Base-by-base conservation (phyloP, 129 eudicot species). In the Pittosporum tobira region DNA sequence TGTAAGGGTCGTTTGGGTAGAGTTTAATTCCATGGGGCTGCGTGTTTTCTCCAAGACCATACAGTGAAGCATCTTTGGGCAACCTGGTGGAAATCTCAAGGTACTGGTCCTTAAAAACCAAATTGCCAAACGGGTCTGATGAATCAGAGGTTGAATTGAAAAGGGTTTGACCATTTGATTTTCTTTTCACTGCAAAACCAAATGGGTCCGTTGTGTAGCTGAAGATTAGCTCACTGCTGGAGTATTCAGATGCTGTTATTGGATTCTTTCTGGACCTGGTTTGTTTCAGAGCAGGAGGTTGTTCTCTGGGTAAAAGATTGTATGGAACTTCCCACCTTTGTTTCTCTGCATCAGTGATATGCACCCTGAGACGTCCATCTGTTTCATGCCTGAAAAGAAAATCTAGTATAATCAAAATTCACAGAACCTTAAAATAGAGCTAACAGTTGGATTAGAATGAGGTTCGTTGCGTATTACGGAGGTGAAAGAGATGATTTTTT, bases 261-360 rank as follows among this genome's bases (percentile, higher is more conserved):
- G 80, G 71, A 51, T 52, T 68, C 42, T 83, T 74, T 51, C 60
- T 59, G 49, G 84, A 74, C 12, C 52, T 70, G 40, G 75, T 51
- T 55, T 77, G 84, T 42, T 82, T 80, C n/a, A 71, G 40, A 12
- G 84, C 2, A 9, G 83, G 83, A 3, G 96, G 90, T n/a, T 70
- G 68, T 28, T 75, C 75, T 81, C 99, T 56, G 6, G 96, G 96
- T 48, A 93, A 25, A 20, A 93, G 84, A 62, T 79, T 65, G 80
- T 93, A 93, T 0, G 99, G 96, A 27, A 93, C 85, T 37, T 93
- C 99, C 99, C 99, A 93, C 66, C 99, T 70, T 45, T 75, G 86
- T 26, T 87, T 75, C 18, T 75, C 77, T 58, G 96, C 94, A 62
- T 84, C 99, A 38, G 94, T 87, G 18, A 93, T 84, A 51, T 84